Conservation (phyloP, 1,284 basidiomycete genomes). For the Fomitiporia mediterranea region DNA sequence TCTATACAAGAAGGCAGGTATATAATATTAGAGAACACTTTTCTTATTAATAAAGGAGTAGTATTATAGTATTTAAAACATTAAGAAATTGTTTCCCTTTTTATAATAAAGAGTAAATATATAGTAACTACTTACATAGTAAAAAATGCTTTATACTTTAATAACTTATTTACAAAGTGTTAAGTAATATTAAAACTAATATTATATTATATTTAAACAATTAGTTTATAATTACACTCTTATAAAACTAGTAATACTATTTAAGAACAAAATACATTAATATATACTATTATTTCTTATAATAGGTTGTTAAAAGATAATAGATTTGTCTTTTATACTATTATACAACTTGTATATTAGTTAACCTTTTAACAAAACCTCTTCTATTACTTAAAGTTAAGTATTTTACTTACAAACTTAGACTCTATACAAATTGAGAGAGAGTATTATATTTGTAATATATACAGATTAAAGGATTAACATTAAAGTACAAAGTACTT, state of each 20-base stretch:
- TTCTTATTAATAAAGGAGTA: no score
- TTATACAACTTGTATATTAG: constrained; percentile 19
- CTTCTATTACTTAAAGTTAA: constrained; percentile 12
- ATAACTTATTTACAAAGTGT: constrained; percentile 21
- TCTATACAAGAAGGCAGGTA: constrained; percentile 18
- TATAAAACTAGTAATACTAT: constrained; percentile 27
- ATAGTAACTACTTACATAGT: no score
- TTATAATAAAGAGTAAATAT: no score
- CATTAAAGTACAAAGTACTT: no score
- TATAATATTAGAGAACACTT: no score
- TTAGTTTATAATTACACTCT: constrained; percentile 25
- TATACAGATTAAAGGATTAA: no score
- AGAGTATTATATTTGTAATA: constrained; percentile 13
- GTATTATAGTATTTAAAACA: no score
- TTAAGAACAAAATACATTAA: constrained; percentile 33
- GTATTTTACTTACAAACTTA: background rate
- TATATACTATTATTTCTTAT: constrained; percentile 27
- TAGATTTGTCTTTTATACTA: constrained; percentile 18
- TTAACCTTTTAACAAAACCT: constrained; percentile 23
- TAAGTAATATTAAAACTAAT: background rate
- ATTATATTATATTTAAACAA: constrained; percentile 28
- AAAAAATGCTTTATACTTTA: constrained; percentile 26
- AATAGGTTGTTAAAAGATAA: constrained; percentile 21
- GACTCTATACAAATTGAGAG: constrained; percentile 16
- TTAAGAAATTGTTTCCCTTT: no score